These are phyloP conservation scores for Cladosporium cucumerinum DNA, from an alignment of 2,329 filamentous ascomycete genomes.

Conservation along the genomic window DNA sequence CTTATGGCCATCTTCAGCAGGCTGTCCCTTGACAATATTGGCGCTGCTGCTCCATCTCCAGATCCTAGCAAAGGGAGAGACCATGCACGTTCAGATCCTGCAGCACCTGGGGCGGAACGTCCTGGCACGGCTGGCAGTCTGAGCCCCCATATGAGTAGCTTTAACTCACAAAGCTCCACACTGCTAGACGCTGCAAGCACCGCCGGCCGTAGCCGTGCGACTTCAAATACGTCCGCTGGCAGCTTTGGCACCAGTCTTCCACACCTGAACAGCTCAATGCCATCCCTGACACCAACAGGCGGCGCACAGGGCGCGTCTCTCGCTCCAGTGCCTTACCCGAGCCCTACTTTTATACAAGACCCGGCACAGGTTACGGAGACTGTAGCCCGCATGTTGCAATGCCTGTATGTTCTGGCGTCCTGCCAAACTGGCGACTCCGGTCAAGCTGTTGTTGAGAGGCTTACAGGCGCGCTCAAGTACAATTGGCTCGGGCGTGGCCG, in stretches of 20 bases:
- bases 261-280: constrained; percentile 29
- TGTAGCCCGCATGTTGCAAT: constrained; percentile 93
- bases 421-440: constrained; percentile 69
- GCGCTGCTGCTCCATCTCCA: constrained; percentile 41
- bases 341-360: constrained; percentile 19
- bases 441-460: constrained; percentile 74
- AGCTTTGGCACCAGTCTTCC: constrained; percentile 42
- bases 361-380: constrained; percentile 83
- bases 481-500: constrained; percentile 93
- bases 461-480: constrained; percentile 85
- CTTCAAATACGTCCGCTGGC: constrained; percentile 70
- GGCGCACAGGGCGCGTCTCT: constrained; percentile 24
- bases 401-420: constrained; percentile 82
- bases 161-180: constrained; percentile 75
- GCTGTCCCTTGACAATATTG: constrained; percentile 74
- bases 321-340: constrained; percentile 23
- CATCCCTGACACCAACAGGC: constrained; percentile 17
- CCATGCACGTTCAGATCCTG: constrained; percentile 32
- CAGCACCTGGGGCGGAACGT: constrained; percentile 32
- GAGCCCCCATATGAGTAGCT: constrained; percentile 72
- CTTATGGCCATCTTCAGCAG: constrained; percentile 88
- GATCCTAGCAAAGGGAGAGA: constrained; percentile 26
- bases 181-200: constrained; percentile 63
- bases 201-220: constrained; percentile 67
- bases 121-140: constrained; percentile 69